Base-by-base conservation (phyloP, 306 rosid species). In the Fagus sylvatica region DNA sequence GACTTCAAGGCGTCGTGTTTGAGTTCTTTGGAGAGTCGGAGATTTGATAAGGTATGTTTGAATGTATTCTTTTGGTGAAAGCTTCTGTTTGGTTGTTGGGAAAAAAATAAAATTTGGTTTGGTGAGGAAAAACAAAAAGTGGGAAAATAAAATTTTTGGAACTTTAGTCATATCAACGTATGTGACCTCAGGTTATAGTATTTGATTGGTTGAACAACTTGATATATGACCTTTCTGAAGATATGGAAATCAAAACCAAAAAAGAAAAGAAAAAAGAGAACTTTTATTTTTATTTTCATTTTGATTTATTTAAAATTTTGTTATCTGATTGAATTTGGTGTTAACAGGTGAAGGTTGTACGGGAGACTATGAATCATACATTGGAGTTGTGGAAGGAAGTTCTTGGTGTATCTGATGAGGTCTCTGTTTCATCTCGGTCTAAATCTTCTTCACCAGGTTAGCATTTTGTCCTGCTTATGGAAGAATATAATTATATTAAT, bases 351-450 rank as follows among this genome's bases (percentile, higher is more conserved):
- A 96, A 96, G 88, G 86, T 93, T 30, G 99, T 96, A 17, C 82
- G 98, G 55, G 98, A 96, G 77, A 90, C 91, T 17, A 93, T 96
- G 98, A 96, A 90, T 78, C 87, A 87, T 12, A 78, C 93, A 33
- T 85, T 93, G 89, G 96, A 90, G 80, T 72, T 77, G 74, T 96
- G 99, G 99, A 89, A 89, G 87, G 90, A 86, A 66, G 83, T 93
- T 37, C 13, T 85, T 65, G 81, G 80, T 72, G 81, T 80, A 67
- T 77, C 78, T 22, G 90, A 78, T 53, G 88, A 77, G 78, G 75
- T 71, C 70, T 65, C 85, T 74, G 19, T 74, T 83, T 79, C 91
- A 60, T 70, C 84, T 49, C 87, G 67, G 59, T 87, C 93, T 51
- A 74, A 74, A 73, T 80, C 90, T 76, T 74, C 85, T 74, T 80